Evolutionary conservation across 306 rosid genomes (phyloP).

Genomic region (Dalbergia cultrata): DNA sequence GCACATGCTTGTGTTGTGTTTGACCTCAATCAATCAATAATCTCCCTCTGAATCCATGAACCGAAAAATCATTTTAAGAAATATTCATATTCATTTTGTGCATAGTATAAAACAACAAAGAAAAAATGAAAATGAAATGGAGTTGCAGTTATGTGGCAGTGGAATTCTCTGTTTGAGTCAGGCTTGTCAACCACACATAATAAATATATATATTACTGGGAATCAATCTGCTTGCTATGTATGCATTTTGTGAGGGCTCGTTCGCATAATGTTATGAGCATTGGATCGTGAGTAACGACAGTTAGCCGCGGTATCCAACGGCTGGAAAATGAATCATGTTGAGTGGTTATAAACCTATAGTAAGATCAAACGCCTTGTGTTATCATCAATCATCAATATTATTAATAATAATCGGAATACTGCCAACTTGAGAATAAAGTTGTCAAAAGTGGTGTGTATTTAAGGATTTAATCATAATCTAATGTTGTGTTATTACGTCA

Average conservation of each 20-base stretch:
- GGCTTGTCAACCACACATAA: constrained; percentile 45
- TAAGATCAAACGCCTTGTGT: background rate
- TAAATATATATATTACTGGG: background rate
- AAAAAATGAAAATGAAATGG: background rate
- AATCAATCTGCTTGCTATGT: background rate
- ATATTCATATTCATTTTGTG: background rate
- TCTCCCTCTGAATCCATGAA: constrained; percentile 33
- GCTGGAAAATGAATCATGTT: background rate
- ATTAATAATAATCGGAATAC: background rate
- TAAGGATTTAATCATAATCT: no score
- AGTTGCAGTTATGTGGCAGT: constrained; percentile 21
- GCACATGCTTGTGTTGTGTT: constrained; percentile 21
- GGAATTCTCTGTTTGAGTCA: background rate
- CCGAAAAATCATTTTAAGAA: background rate
- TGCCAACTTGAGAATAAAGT: constrained; percentile 18
- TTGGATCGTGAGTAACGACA: background rate
- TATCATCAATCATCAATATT: background rate
- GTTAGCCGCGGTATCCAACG: constrained; percentile 9
- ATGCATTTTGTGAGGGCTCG: background rate
- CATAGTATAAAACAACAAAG: background rate
- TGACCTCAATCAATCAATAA: constrained; percentile 15
- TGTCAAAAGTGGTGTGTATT: background rate
- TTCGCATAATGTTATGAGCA: background rate
- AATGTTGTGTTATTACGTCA: no score
- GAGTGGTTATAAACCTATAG: background rate